These are phyloP conservation scores for Ophiosphaerella korrae DNA, from an alignment of 2,329 filamentous ascomycete genomes.

Conservation along the genomic window DNA sequence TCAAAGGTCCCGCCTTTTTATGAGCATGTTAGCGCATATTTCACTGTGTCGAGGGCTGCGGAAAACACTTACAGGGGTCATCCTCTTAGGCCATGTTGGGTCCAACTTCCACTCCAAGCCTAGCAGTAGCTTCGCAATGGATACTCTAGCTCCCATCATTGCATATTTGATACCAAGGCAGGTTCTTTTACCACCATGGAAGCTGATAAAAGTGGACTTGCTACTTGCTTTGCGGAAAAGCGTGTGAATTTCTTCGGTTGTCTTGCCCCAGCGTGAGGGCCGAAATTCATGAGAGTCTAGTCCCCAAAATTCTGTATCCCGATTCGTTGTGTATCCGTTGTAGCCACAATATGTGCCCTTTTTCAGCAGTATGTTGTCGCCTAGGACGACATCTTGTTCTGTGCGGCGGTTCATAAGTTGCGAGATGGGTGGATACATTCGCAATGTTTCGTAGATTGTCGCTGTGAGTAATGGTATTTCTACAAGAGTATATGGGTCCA, in stretches of 20 bases:
- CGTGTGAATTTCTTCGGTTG: slow-evolving; percentile 34
- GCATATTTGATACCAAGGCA: slow-evolving; percentile 49
- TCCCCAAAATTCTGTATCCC: slow-evolving; percentile 14
- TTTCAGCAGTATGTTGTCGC: slow-evolving; percentile 11
- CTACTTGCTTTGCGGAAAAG: slow-evolving; percentile 38
- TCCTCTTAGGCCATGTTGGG: slow-evolving; percentile 36
- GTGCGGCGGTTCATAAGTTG: slow-evolving; percentile 53
- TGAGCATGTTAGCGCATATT: neutral
- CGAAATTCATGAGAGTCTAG: slow-evolving; percentile 33
- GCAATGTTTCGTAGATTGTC: slow-evolving; percentile 52
- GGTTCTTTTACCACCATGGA: slow-evolving; percentile 45
- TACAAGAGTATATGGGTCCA: slow-evolving; percentile 1
- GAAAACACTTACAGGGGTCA: slow-evolving; percentile 41
- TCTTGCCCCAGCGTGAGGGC: slow-evolving; percentile 43
- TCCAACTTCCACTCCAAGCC: slow-evolving; percentile 39
- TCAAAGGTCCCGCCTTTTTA: slow-evolving; percentile 6
- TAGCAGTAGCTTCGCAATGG: slow-evolving; percentile 36
- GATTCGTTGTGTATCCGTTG: slow-evolving; percentile 15
- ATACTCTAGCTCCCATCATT: slow-evolving; percentile 37
- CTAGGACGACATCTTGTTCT: slow-evolving; percentile 24
- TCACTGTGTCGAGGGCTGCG: neutral
- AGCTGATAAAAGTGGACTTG: slow-evolving; percentile 46
- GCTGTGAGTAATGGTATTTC: slow-evolving; percentile 45
- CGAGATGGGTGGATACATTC: slow-evolving; percentile 55
- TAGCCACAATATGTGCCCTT: slow-evolving; percentile 15